Evolutionary conservation across 345 rosid genomes (phyloP).

Genomic region (Hibiscus tridactylites): DNA sequence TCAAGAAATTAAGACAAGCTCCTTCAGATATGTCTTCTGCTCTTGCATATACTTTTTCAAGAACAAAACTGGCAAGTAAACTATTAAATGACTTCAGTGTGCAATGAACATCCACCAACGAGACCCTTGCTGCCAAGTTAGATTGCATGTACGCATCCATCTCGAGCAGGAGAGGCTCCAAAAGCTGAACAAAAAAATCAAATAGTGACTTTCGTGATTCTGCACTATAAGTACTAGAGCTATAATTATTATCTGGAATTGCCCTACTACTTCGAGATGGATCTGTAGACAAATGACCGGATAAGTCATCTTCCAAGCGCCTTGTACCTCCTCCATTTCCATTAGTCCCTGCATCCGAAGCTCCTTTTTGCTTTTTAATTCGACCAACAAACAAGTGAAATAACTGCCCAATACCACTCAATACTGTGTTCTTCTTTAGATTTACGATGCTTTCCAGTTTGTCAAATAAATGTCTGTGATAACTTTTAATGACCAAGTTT

Average conservation of each 20-base stretch:
- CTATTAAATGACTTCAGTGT: slow-evolving; percentile 47
- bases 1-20: slow-evolving; percentile 63
- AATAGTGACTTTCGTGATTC: slow-evolving; percentile 64
- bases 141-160: slow-evolving; percentile 38
- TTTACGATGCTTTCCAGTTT: slow-evolving; percentile 40
- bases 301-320: slow-evolving; percentile 18
- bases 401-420: slow-evolving; percentile 55
- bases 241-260: slow-evolving; percentile 27
- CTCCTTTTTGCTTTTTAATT: slow-evolving; percentile 48
- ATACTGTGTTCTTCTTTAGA: slow-evolving; percentile 34
- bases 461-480: slow-evolving; percentile 74
- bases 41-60: slow-evolving; percentile 49
- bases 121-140: slow-evolving; percentile 26
- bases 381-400: slow-evolving; percentile 54
- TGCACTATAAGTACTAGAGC: slow-evolving; percentile 36
- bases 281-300: slow-evolving; percentile 16
- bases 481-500: slow-evolving; percentile 45
- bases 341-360: slow-evolving; percentile 26
- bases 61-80: slow-evolving; percentile 43
- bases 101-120: slow-evolving; percentile 36
- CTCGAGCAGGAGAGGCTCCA: slow-evolving; percentile 66
- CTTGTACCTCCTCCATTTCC: slow-evolving; percentile 26
- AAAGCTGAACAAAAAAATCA: slow-evolving; percentile 70
- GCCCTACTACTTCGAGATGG: slow-evolving; percentile 18
- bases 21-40: slow-evolving; percentile 78